Conservation (phyloP, 441 rosid genomes). For the Euphorbia schlechtendalii region DNA sequence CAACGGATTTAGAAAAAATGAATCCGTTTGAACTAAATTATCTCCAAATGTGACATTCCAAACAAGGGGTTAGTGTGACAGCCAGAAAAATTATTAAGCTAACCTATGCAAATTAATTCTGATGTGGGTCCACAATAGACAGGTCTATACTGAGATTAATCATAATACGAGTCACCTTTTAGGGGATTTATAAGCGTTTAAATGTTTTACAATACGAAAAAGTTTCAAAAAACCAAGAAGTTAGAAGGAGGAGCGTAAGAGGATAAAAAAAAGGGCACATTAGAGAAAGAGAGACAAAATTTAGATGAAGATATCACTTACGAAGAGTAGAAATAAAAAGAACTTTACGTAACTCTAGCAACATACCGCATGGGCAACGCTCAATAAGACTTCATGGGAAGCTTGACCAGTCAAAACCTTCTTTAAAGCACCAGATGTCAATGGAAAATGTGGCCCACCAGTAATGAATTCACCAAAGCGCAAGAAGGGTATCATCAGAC, state of each 20-base stretch:
- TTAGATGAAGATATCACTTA: too few relatives aligned
- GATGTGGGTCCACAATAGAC: not conserved
- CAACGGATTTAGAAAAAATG: too few relatives aligned
- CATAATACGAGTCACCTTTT: not conserved
- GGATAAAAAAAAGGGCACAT: too few relatives aligned
- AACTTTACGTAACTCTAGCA: conserved; percentile 3
- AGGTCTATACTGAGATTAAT: not conserved
- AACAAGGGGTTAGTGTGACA: too few relatives aligned
- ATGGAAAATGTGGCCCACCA: conserved; percentile 86
- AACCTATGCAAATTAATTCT: not conserved
- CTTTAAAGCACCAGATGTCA: conserved; percentile 86
- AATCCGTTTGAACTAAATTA: too few relatives aligned
- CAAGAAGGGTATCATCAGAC: conserved; percentile 88
- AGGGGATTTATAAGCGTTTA: not conserved
- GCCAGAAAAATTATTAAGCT: too few relatives aligned
- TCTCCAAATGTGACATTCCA: too few relatives aligned
- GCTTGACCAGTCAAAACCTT: conserved; percentile 85
- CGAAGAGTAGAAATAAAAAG: not conserved
- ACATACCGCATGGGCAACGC: conserved; percentile 84
- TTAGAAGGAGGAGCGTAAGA: too few relatives aligned
- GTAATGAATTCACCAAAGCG: conserved; percentile 77
- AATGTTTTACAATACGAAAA: not conserved
- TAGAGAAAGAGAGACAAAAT: too few relatives aligned
- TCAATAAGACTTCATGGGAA: conserved; percentile 60
- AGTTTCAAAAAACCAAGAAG: too few relatives aligned